Evolutionary conservation across 2,329 filamentous ascomycete genomes (phyloP).

Genomic region (Chaetomium sp.): DNA sequence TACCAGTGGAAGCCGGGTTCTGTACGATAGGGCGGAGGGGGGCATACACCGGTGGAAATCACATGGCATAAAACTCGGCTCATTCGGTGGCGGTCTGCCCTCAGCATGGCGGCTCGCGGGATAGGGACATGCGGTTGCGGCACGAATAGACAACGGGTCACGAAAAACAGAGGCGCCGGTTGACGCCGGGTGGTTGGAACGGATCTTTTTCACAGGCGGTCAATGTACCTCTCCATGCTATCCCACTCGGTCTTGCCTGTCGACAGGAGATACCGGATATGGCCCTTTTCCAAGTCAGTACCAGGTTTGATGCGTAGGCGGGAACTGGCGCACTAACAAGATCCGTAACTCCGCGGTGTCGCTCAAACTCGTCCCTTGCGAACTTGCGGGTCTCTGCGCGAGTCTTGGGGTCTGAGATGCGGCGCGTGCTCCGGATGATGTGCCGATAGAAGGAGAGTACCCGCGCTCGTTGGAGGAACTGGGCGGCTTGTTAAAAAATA

Average conservation of each 20-base stretch:
- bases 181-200: not conserved
- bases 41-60: not conserved
- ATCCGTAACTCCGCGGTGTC: constrained; percentile 59
- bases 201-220: constrained; percentile 44
- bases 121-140: not conserved
- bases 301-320: not conserved
- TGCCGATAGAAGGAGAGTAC: constrained; percentile 60
- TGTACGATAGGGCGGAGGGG: constrained; percentile 20
- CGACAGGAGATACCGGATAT: constrained; percentile 65
- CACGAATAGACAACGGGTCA: not conserved
- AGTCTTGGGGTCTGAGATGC: constrained; percentile 54
- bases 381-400: constrained; percentile 59
- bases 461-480: constrained; percentile 62
- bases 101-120: not conserved
- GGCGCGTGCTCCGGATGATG: constrained; percentile 57
- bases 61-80: not conserved
- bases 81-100: not conserved
- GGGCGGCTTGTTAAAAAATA: not conserved
- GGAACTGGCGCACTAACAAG: constrained; percentile 46
- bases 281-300: constrained; percentile 45
- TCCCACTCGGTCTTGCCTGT: constrained; percentile 69
- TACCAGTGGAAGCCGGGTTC: constrained; percentile 8
- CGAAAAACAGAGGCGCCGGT: not conserved
- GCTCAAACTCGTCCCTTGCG: constrained; percentile 63
- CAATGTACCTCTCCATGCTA: constrained; percentile 60